Percentiles rank a stretch among this genome's conserved stretches.
Evolutionary conservation across 1,284 basidiomycete species (phyloP).

Genomic region (Uromyces viciae-fabae): DNA sequence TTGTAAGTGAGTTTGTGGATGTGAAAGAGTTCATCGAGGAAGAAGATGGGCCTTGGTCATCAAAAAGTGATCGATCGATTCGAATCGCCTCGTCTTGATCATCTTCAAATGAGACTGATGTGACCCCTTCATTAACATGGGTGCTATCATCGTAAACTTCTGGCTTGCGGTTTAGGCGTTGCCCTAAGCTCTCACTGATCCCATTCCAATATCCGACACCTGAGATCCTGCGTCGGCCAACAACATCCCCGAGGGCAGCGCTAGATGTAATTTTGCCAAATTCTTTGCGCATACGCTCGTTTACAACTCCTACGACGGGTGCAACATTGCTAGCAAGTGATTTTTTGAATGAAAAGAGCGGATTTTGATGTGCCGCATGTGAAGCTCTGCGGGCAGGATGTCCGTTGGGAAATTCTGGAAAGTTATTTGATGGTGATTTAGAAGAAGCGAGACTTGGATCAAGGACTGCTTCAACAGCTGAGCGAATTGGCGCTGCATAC

Average conservation of each 20-base stretch:
- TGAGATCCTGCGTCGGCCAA: background rate
- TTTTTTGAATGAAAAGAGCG: background rate
- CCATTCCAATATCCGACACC: background rate
- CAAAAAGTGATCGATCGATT: conserved; percentile 8
- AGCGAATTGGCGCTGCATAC: conserved; percentile 28
- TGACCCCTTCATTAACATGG: background rate
- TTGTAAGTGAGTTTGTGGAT: background rate
- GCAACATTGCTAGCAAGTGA: conserved; percentile 9
- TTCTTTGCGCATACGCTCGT: conserved; percentile 22
- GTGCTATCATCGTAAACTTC: background rate
- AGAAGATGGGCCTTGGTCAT: background rate
- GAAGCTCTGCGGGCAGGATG: conserved; percentile 1
- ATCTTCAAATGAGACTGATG: conserved; percentile 41
- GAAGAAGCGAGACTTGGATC: background rate
- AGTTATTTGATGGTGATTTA: background rate
- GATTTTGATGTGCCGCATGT: background rate
- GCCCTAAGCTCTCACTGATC: background rate
- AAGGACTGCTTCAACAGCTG: conserved; percentile 34
- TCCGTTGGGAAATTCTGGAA: conserved; percentile 38
- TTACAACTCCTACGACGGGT: conserved; percentile 24
- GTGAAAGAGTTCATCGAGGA: conserved; percentile 13
- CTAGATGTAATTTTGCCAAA: background rate
- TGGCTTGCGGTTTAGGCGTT: background rate
- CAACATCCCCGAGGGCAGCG: background rate
- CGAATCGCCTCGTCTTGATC: conserved; percentile 11